Conservation (phyloP, 163 green algal genomes). For the Chlorella variabilis region DNA sequence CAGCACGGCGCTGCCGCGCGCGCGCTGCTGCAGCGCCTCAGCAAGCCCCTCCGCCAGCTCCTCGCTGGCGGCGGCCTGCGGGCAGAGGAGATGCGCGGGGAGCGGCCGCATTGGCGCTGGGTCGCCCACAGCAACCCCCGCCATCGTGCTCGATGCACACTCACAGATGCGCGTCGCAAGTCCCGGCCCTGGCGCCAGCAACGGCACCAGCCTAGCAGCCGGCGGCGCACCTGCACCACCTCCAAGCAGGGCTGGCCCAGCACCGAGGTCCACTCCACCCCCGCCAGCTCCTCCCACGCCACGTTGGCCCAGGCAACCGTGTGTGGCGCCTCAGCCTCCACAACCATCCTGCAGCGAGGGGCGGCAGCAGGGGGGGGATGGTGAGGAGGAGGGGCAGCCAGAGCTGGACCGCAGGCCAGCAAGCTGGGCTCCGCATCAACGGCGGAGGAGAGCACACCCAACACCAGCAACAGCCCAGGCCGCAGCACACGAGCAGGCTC, state of each 20-base stretch:
- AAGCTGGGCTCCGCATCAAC: too few relatives aligned
- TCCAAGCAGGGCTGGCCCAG: neutral
- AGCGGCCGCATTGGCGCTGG: too few relatives aligned
- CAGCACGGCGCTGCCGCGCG: neutral
- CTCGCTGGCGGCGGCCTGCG: too few relatives aligned
- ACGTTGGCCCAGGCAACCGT: neutral
- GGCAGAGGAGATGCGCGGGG: too few relatives aligned
- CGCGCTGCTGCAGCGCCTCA: neutral
- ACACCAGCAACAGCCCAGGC: neutral
- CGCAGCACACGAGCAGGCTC: neutral
- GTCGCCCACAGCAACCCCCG: too few relatives aligned
- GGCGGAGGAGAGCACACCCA: neutral
- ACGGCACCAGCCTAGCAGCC: neutral
- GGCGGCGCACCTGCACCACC: neutral
- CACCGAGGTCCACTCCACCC: neutral
- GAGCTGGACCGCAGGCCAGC: neutral
- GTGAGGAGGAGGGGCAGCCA: neutral
- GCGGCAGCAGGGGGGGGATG: neutral
- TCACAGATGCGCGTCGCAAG: too few relatives aligned
- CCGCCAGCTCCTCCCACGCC: neutral
- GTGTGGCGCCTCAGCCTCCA: neutral
- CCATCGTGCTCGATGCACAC: too few relatives aligned
- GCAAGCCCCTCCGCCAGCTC: too few relatives aligned
- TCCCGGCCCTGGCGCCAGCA: too few relatives aligned
- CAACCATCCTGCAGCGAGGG: conserved; percentile 12